Evolutionary conservation across 73 alveolate species (phyloP), one percentile per base, ranked within the genome.

Genomic region (Tetrahymena thermophila): DNA sequence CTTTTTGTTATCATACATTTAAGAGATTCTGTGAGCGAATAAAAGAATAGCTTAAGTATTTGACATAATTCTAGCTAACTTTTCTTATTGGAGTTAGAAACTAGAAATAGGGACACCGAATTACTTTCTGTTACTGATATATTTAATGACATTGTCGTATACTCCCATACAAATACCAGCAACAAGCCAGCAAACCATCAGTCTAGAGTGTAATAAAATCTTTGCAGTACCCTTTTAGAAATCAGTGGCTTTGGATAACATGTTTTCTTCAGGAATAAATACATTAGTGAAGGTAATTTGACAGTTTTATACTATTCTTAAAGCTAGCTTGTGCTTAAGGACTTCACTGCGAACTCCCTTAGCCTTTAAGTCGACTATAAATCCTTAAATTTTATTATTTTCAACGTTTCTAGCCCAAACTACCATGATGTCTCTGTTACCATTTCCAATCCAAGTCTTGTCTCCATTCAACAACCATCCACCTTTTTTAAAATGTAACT

Each of bases 391-490:
- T 71, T 97, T 94, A 38, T 97, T 96, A 11, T 95, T 97, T 1
- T 96, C 98, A 85, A 40, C 93, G 94, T 97, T 97, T 85, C 96
- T 97, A 11, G 99, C 99, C 98, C 98, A 97, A 16, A 96, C 96
- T 38, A 97, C 94, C 71, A 96, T 85, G 40, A 97, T 85, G 38
- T 94, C 98, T 28, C 98, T 95, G 43, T 85, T 71, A 44, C 97
- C 99, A 42, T 97, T 98, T 8, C 99, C 99, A 14, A 98, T 96
- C 99, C 99, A 98, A 55, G 97, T 94, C 93, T 98, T 98, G 44
- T 93, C 93, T 0, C 99, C 99, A 94, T 96, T 98, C 43, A 98
- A 34, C 1, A 98, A 31, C 94, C 95, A 98, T 9, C 99, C 99
- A 19, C 97, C 98, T 25, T 28, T 28, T 71, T 71, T 71, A 71